Percentiles rank a stretch among this genome's conserved stretches.
Evolutionary conservation across 768 basidiomycete species (phyloP).

Genomic region (Leucocoprinus sp.): DNA sequence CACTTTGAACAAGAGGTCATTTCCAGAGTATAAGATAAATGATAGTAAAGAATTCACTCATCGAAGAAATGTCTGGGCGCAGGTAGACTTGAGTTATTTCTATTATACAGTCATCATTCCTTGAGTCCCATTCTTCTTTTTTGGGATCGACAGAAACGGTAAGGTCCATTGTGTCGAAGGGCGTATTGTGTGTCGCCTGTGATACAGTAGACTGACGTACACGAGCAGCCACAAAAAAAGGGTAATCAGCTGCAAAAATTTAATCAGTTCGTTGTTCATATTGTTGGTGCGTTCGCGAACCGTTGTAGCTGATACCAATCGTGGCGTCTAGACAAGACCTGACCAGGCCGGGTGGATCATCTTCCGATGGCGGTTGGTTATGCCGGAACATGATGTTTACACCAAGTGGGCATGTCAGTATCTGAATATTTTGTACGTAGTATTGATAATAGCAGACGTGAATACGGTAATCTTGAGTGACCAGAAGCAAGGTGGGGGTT

Average conservation of each 20-base stretch:
- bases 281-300: constrained; percentile 23
- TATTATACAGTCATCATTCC: constrained; percentile 52
- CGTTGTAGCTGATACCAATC: constrained; percentile 40
- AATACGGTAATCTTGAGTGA: constrained; percentile 55
- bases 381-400: constrained; percentile 31
- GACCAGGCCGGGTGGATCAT: constrained; percentile 13
- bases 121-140: constrained; percentile 40
- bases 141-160: constrained; percentile 26
- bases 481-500: constrained; percentile 48
- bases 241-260: constrained; percentile 31
- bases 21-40: neutral
- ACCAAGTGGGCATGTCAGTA: constrained; percentile 41
- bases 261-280: neutral
- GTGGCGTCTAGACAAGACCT: constrained; percentile 46
- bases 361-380: constrained; percentile 21
- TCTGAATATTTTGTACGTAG: constrained; percentile 33
- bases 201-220: constrained; percentile 45
- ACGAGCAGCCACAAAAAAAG: constrained; percentile 57
- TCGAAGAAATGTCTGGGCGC: neutral
- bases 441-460: constrained; percentile 47
- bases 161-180: constrained; percentile 37
- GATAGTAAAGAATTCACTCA: neutral
- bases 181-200: constrained; percentile 14
- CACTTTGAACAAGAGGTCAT: neutral
- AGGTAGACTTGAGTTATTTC: constrained; percentile 27